Conservation (phyloP, 2,329 filamentous ascomycete genomes). For the Dactylellina leptospora region DNA sequence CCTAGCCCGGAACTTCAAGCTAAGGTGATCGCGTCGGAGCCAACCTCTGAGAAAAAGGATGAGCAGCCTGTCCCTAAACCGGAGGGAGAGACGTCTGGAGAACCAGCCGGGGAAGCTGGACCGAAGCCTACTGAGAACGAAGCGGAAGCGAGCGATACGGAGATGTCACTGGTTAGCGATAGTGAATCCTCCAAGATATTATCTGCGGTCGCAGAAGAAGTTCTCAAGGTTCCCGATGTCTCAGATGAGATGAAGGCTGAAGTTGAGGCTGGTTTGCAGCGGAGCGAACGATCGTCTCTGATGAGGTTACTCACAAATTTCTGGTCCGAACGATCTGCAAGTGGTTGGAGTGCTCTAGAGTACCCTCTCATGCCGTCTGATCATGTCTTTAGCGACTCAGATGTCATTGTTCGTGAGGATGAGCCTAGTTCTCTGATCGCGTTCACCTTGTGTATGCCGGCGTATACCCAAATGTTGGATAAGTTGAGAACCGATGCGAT, state of each 20-base stretch:
- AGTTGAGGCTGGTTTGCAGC: constrained; percentile 77
- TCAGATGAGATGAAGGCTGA: constrained; percentile 62
- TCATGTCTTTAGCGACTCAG: constrained; percentile 95
- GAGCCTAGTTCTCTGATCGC: constrained; percentile 97
- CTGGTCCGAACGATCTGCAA: constrained; percentile 96
- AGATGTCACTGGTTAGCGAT: constrained; percentile 74
- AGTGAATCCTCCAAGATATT: constrained; percentile 61
- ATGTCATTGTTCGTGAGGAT: constrained; percentile 96
- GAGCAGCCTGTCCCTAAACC: not conserved
- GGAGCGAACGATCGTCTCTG: constrained; percentile 89
- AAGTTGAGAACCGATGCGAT: constrained; percentile 66
- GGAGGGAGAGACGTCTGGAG: constrained; percentile 5
- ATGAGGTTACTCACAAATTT: constrained; percentile 97
- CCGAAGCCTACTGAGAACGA: constrained; percentile 61
- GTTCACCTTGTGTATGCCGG: constrained; percentile 84
- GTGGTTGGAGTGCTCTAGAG: constrained; percentile 89
- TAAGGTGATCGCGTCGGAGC: constrained; percentile 2
- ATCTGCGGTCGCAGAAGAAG: constrained; percentile 49
- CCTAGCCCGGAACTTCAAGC: constrained; percentile 27
- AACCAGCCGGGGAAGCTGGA: constrained; percentile 14
- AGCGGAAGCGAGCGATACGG: constrained; percentile 74
- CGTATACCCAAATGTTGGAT: constrained; percentile 82
- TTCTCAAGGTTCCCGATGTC: constrained; percentile 63
- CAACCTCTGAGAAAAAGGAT: constrained; percentile 16
- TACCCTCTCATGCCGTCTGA: constrained; percentile 84